Evolutionary conservation across 179 eudicot species (phyloP).

Genomic region (Silene noctiflora): DNA sequence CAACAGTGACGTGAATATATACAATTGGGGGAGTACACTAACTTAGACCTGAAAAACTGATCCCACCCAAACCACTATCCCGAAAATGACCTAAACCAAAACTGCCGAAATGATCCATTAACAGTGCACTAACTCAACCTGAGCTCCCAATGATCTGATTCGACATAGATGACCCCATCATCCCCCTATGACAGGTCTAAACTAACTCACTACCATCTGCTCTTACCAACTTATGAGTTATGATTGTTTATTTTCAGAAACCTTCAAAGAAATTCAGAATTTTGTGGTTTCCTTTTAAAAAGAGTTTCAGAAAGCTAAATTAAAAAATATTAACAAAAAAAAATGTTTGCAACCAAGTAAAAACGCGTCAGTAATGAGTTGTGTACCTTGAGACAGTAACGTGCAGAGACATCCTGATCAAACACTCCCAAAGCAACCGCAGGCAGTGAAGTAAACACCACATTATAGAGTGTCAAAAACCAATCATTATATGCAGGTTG

Average conservation of each 20-base stretch:
- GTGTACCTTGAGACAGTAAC: constrained; percentile 70
- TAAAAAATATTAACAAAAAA: background rate
- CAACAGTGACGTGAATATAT: constrained; percentile 5
- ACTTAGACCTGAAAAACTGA: background rate
- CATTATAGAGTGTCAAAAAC: constrained; percentile 75
- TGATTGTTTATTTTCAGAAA: background rate
- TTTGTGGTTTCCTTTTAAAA: too few species aligned
- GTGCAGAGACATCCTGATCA: constrained; percentile 84
- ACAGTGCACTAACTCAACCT: too few species aligned
- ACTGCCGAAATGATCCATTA: background rate
- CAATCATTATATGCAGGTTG: constrained; percentile 77
- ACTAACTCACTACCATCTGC: too few species aligned
- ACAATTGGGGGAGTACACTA: background rate
- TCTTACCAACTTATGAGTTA: too few species aligned
- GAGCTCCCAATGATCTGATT: too few species aligned
- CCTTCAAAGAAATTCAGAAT: background rate
- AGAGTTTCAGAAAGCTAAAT: too few species aligned
- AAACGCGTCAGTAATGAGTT: background rate
- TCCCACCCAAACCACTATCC: too few species aligned
- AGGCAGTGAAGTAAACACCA: constrained; percentile 75
- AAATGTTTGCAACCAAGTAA: background rate
- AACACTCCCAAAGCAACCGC: constrained; percentile 78
- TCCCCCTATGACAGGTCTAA: too few species aligned
- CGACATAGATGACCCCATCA: too few species aligned
- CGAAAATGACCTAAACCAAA: background rate